Conservation (phyloP, 495 filamentous ascomycete species). For the Amorphotheca resinae region DNA sequence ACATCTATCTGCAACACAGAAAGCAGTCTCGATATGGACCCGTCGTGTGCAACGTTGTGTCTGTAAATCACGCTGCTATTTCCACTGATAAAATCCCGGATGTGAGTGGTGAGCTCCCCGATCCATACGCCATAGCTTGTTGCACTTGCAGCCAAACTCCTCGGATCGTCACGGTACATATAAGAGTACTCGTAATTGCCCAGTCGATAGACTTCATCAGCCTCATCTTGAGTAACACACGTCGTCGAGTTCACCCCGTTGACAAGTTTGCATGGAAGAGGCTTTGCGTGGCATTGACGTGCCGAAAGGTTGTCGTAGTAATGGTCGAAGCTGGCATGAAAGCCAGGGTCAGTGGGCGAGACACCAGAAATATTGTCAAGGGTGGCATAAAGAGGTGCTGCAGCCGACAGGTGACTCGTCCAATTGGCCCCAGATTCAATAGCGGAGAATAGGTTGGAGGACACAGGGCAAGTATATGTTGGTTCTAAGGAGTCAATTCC, state of each 20-base stretch:
- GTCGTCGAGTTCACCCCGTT: slow-evolving; percentile 27
- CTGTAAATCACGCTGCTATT: slow-evolving; percentile 34
- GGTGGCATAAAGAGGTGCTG: slow-evolving; percentile 32
- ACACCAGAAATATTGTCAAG: slow-evolving; percentile 52
- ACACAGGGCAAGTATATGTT: slow-evolving; percentile 41
- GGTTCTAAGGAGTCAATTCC: slow-evolving; percentile 53
- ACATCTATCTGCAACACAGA: slow-evolving; percentile 48
- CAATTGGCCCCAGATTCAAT: slow-evolving; percentile 35
- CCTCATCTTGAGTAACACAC: slow-evolving; percentile 43
- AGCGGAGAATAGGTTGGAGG: slow-evolving; percentile 29
- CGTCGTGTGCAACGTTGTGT: slow-evolving; percentile 62
- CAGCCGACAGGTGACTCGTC: slow-evolving; percentile 43
- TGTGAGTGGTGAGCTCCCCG: slow-evolving; percentile 46
- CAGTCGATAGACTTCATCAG: slow-evolving; percentile 50
- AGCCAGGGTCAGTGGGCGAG: slow-evolving; percentile 35
- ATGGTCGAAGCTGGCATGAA: slow-evolving; percentile 53
- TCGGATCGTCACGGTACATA: slow-evolving; percentile 46
- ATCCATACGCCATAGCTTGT: slow-evolving; percentile 50
- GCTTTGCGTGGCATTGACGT: slow-evolving; percentile 50
- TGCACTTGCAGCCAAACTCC: slow-evolving; percentile 40
- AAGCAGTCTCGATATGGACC: slow-evolving; percentile 47
- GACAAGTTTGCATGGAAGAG: slow-evolving; percentile 44
- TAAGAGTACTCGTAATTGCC: slow-evolving; percentile 61
- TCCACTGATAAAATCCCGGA: slow-evolving; percentile 34
- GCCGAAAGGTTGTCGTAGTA: slow-evolving; percentile 65